phyloP scores from a whole-genome alignment of 1,139 yeast species.

The Pichia sp. region DNA sequence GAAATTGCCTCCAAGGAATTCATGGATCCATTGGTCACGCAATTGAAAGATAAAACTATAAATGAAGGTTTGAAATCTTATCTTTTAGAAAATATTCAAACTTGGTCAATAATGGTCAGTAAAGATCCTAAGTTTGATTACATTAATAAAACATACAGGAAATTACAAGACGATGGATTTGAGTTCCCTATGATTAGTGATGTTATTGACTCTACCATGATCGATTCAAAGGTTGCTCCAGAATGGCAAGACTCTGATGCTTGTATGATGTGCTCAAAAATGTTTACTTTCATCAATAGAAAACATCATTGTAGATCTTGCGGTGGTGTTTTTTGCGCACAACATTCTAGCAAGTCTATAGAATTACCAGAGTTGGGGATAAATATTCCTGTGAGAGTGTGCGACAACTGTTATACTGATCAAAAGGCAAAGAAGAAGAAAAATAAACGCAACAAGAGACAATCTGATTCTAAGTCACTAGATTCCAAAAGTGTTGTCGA shows the following conservation, averaged over 20 bases:
- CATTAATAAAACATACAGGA: conserved; percentile 58
- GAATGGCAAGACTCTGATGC: conserved; percentile 96
- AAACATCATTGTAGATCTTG: conserved; percentile 97
- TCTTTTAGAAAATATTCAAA: conserved; percentile 63
- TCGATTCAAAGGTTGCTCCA: conserved; percentile 92
- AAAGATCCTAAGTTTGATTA: conserved; percentile 64
- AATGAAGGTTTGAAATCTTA: conserved; percentile 56
- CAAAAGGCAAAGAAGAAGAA: conserved; percentile 28
- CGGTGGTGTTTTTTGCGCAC: conserved; percentile 90
- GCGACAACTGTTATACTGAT: conserved; percentile 74
- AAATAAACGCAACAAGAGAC: conserved; percentile 14
- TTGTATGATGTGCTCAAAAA: conserved; percentile 87
- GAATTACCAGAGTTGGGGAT: conserved; percentile 85
- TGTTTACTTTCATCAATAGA: conserved; percentile 77
- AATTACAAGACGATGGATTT: conserved; percentile 59
- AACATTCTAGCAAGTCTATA: conserved; percentile 66
- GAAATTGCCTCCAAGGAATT: conserved; percentile 86
- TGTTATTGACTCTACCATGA: conserved; percentile 46
- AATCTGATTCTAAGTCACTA: background rate
- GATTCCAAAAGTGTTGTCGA: conserved; percentile 16
- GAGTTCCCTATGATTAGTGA: conserved; percentile 56
- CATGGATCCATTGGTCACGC: conserved; percentile 61
- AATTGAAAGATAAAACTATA: conserved; percentile 35
- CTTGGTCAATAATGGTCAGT: conserved; percentile 73
- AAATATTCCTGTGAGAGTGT: conserved; percentile 83